Conservation (phyloP, 768 basidiomycete genomes). For the Collybia sordida region DNA sequence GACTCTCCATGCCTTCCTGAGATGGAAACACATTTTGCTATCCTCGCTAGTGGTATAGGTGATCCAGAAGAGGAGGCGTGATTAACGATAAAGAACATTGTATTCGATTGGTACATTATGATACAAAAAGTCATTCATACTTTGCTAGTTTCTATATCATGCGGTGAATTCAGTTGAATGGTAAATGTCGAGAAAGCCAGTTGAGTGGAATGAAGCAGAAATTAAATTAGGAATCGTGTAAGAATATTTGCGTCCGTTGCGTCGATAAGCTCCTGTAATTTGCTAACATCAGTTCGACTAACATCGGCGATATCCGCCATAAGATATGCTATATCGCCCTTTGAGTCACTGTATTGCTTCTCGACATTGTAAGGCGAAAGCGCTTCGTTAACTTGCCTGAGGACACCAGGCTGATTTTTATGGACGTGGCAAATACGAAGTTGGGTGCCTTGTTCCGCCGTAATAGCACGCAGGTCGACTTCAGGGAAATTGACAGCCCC, state of each 20-base stretch:
- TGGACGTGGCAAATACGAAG: constrained; percentile 95
- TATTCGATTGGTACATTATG: neutral
- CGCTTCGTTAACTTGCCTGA: constrained; percentile 92
- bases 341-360: constrained; percentile 99
- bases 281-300: constrained; percentile 74
- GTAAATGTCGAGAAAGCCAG: constrained; percentile 29
- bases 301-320: constrained; percentile 97
- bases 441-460: constrained; percentile 74
- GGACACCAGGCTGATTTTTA: constrained; percentile 93
- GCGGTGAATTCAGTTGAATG: constrained; percentile 18
- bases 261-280: constrained; percentile 75
- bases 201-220: constrained; percentile 43
- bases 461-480: constrained; percentile 92
- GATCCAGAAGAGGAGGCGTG: constrained; percentile 89
- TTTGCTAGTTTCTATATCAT: constrained; percentile 19
- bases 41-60: constrained; percentile 86
- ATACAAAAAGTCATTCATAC: neutral
- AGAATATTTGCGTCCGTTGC: constrained; percentile 85
- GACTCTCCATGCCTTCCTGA: constrained; percentile 98
- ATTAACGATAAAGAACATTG: constrained; percentile 9
- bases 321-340: constrained; percentile 90
- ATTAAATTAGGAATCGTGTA: constrained; percentile 66
- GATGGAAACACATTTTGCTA: constrained; percentile 93
- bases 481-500: constrained; percentile 99
- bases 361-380: constrained; percentile 96